phyloP scores from a whole-genome alignment of 441 rosid species.

The Biscutella laevigata region DNA sequence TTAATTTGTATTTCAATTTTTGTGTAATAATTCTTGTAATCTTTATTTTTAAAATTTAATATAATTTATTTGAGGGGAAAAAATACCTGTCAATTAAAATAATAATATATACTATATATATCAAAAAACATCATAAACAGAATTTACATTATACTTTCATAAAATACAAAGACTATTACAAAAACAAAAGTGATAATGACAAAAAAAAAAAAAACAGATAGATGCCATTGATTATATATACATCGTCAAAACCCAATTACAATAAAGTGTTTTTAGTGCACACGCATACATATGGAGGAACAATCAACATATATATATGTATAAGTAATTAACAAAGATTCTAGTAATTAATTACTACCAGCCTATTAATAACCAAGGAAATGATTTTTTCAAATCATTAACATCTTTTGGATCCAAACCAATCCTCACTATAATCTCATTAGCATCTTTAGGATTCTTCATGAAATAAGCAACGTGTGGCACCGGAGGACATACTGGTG shows the following conservation, averaged over 20 bases:
- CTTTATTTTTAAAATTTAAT: too few species aligned
- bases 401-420: slow-evolving; percentile 38
- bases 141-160: too few species aligned
- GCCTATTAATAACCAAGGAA: slow-evolving; percentile 21
- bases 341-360: slow-evolving; percentile 11
- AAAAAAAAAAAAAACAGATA: slow-evolving; percentile 12
- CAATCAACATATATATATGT: slow-evolving; percentile 7
- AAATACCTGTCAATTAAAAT: too few species aligned
- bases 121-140: too few species aligned
- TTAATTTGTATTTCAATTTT: too few species aligned
- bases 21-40: too few species aligned
- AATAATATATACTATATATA: too few species aligned
- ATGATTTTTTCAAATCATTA: slow-evolving; percentile 30
- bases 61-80: too few species aligned
- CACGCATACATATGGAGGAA: slow-evolving; percentile 23
- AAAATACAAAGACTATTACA: background rate
- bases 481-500: slow-evolving; percentile 52
- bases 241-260: slow-evolving; percentile 21
- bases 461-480: slow-evolving; percentile 60
- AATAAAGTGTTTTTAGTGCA: slow-evolving; percentile 16
- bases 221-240: slow-evolving; percentile 17
- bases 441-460: slow-evolving; percentile 43
- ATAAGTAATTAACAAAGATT: background rate
- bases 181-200: slow-evolving; percentile 19
- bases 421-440: slow-evolving; percentile 43